Conservation (phyloP, 768 basidiomycete genomes). For the Imleria badia region DNA sequence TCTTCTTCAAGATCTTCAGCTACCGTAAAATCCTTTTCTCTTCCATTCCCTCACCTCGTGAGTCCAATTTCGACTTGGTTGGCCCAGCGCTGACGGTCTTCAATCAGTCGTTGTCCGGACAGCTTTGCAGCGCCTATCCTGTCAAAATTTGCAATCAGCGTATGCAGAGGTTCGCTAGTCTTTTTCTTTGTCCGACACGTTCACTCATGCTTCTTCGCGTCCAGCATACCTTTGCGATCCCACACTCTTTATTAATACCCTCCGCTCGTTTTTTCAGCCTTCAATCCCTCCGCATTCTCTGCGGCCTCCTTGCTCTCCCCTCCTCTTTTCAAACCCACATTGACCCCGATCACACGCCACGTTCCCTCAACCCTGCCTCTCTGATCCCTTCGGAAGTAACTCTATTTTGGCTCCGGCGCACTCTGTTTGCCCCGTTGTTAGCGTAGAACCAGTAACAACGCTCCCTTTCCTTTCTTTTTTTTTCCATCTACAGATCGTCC, state of each 20-base stretch:
- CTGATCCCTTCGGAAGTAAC: slow-evolving; percentile 7
- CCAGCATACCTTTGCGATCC: slow-evolving; percentile 10
- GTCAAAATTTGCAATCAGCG: background rate
- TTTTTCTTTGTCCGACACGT: background rate
- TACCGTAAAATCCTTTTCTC: too few species aligned
- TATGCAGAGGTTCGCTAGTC: slow-evolving; percentile 20
- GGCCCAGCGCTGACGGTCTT: background rate
- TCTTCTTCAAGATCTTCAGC: too few species aligned
- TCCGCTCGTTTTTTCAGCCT: slow-evolving; percentile 5
- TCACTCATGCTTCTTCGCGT: background rate
- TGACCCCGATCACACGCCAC: slow-evolving; percentile 16
- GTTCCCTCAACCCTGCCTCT: background rate
- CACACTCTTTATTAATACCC: slow-evolving; percentile 14
- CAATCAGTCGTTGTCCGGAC: background rate
- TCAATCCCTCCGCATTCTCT: too few species aligned
- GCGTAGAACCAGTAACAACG: background rate
- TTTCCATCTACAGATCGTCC: background rate
- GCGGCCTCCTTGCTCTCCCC: too few species aligned
- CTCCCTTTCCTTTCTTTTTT: background rate
- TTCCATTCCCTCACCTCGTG: too few species aligned
- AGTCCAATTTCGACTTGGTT: too few species aligned
- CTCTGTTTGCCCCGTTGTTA: slow-evolving; percentile 17
- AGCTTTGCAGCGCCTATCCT: background rate
- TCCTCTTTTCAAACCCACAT: background rate
- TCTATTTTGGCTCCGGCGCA: slow-evolving; percentile 20